Conservation (phyloP, 208 protist genomes). For the Willaertia magna region DNA sequence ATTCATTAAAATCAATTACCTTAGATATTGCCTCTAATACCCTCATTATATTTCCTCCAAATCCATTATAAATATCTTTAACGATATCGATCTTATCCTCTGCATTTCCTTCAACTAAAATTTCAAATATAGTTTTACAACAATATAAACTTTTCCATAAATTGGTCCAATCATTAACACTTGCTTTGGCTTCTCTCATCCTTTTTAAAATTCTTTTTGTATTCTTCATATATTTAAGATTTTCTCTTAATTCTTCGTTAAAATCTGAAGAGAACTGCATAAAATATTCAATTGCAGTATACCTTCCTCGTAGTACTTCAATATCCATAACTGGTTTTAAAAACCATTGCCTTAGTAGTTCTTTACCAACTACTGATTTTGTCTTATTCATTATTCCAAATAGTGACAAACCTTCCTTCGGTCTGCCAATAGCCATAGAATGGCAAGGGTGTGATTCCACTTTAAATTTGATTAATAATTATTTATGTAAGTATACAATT, state of each 20-base stretch:
- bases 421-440: constrained; percentile 9
- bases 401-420: constrained; percentile 29
- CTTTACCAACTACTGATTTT: constrained; percentile 13
- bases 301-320: neutral
- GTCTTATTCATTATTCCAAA: constrained; percentile 26
- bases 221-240: constrained; percentile 12
- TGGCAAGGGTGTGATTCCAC: constrained; percentile 17
- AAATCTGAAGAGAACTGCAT: neutral
- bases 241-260: constrained; percentile 6
- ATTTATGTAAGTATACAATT: neutral
- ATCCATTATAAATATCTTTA: neutral
- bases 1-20: constrained; percentile 17
- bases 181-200: constrained; percentile 14
- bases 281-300: constrained; percentile 12
- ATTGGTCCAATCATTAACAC: constrained; percentile 14
- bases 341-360: constrained; percentile 19
- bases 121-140: constrained; percentile 9
- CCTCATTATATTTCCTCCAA: neutral
- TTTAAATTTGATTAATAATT: constrained; percentile 13
- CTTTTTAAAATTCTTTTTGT: constrained; percentile 6
- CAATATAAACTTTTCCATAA: constrained; percentile 16
- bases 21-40: constrained; percentile 8
- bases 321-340: constrained; percentile 19
- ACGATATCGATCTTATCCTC: neutral
- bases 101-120: neutral